Percentiles rank a stretch among this genome's conserved stretches.
Conservation (phyloP, 768 basidiomycete genomes). For the Phanerochaete carnosa region DNA sequence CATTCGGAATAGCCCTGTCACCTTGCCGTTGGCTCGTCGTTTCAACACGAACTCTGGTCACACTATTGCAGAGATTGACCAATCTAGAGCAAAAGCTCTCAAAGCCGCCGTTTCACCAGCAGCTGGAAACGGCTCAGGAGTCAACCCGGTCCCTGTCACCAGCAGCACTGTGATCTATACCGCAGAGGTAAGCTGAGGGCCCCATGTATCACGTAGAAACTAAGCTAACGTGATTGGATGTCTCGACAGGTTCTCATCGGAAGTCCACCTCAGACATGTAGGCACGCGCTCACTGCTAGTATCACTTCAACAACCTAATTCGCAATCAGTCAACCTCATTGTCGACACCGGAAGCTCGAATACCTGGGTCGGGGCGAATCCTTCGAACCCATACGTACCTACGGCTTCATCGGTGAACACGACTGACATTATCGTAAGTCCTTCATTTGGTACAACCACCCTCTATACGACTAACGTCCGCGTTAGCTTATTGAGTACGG, state of each 20-base stretch:
- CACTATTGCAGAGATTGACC: slow-evolving; percentile 18
- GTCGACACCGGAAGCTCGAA: slow-evolving; percentile 24
- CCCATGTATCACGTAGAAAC: background rate
- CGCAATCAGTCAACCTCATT: background rate
- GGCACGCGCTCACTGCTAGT: background rate
- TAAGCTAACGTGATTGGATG: background rate
- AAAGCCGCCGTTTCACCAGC: background rate
- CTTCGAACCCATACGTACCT: slow-evolving; percentile 1
- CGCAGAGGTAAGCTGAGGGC: background rate
- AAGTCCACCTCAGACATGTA: background rate
- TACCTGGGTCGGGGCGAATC: slow-evolving; percentile 18
- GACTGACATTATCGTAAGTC: slow-evolving; percentile 1
- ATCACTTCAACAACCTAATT: background rate
- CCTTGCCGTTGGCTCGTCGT: slow-evolving; percentile 16
- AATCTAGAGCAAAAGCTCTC: slow-evolving; percentile 15
- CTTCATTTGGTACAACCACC: background rate
- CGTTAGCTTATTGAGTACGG: slow-evolving; percentile 18
- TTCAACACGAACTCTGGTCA: slow-evolving; percentile 14
- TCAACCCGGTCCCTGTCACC: slow-evolving; percentile 1
- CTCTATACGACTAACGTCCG: background rate
- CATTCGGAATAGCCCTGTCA: slow-evolving; percentile 17
- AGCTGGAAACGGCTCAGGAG: background rate
- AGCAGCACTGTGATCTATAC: slow-evolving; percentile 1
- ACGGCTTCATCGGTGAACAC: slow-evolving; percentile 1
- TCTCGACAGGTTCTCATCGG: background rate